Evolutionary conservation across 805 yeast species (phyloP).

Genomic region (Candida pseudoglaebosa): DNA sequence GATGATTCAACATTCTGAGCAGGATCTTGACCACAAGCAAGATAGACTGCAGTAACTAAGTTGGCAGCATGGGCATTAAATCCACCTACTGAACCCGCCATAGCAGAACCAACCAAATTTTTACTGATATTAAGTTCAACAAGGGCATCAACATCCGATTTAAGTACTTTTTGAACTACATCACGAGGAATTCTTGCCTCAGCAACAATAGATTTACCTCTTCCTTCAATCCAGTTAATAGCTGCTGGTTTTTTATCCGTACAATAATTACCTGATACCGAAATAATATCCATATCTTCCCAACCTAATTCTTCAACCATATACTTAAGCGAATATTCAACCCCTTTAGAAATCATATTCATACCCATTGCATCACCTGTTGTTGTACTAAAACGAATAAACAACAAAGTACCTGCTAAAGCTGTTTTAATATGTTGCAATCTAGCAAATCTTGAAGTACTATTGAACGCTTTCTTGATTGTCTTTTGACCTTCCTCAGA

Average conservation of each 20-base stretch:
- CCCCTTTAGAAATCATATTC: slow-evolving; percentile 99
- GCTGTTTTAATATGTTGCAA: slow-evolving; percentile 89
- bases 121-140: slow-evolving; percentile 86
- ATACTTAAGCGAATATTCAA: slow-evolving; percentile 75
- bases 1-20: slow-evolving; percentile 98
- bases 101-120: slow-evolving; percentile 92
- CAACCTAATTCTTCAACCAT: slow-evolving; percentile 90
- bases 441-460: slow-evolving; percentile 96
- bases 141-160: slow-evolving; percentile 87
- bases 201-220: slow-evolving; percentile 97
- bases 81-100: slow-evolving; percentile 98
- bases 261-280: slow-evolving; percentile 96
- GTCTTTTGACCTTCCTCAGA: slow-evolving; percentile 86
- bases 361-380: slow-evolving; percentile 99
- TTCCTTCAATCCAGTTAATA: slow-evolving; percentile 98
- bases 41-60: slow-evolving; percentile 85
- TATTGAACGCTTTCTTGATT: slow-evolving; percentile 86
- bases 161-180: slow-evolving; percentile 75
- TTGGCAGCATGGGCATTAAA: slow-evolving; percentile 98
- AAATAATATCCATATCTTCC: slow-evolving; percentile 88
- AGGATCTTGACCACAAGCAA: slow-evolving; percentile 99
- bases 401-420: slow-evolving; percentile 86
- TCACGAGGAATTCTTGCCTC: slow-evolving; percentile 87
- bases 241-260: slow-evolving; percentile 98
- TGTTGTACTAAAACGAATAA: slow-evolving; percentile 92